Conservation (phyloP, 345 rosid species). For the Gossypium stocksii region DNA sequence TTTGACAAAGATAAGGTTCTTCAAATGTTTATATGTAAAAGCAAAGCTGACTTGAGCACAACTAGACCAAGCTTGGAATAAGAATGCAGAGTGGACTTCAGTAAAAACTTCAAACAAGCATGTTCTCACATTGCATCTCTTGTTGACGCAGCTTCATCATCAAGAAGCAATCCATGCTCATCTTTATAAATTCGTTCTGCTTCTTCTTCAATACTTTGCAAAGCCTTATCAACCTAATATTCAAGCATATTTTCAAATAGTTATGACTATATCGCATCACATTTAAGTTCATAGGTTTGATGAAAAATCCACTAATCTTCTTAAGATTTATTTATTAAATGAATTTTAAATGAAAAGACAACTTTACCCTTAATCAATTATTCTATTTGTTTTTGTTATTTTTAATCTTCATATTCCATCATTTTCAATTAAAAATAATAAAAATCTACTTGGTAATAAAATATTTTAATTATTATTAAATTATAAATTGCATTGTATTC, state of each 20-base stretch:
- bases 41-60: neutral
- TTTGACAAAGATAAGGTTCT: neutral
- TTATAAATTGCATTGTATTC: no score
- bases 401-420: no score
- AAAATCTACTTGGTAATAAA: no score
- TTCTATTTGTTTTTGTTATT: no score
- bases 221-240: conserved; percentile 77
- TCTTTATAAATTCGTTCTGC: conserved; percentile 92
- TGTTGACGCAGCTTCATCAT: conserved; percentile 93
- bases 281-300: neutral
- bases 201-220: conserved; percentile 87
- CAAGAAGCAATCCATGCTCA: conserved; percentile 67
- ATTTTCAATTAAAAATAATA: no score
- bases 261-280: neutral
- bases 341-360: no score
- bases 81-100: neutral
- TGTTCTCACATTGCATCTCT: conserved; percentile 94
- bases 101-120: conserved; percentile 4
- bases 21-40: neutral
- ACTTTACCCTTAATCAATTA: no score
- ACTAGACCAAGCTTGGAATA: neutral
- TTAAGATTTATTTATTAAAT: no score
- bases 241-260: neutral
- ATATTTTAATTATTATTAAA: no score
- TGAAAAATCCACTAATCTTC: no score